Evolutionary conservation across 73 alveolate genomes (phyloP).

Genomic region (Uronychia binucleata): DNA sequence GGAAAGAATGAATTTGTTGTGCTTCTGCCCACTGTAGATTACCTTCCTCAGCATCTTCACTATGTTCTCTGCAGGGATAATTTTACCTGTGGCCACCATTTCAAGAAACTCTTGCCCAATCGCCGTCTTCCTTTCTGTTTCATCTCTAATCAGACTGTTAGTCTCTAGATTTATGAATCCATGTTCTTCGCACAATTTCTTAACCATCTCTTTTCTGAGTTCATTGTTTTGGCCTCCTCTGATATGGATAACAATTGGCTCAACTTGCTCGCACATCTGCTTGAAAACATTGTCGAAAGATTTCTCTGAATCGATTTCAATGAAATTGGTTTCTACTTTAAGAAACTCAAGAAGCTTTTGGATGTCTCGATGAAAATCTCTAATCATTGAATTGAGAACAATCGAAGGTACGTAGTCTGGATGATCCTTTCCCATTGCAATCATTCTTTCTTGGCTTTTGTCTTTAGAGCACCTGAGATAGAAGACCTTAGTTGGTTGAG

Average conservation of each 20-base stretch:
- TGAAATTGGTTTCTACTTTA: constrained; percentile 14
- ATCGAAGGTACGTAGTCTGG: constrained; percentile 53
- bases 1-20: constrained; percentile 49
- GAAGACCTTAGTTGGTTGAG: constrained; percentile 47
- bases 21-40: constrained; percentile 56
- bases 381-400: constrained; percentile 39
- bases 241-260: constrained; percentile 62
- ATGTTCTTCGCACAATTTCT: constrained; percentile 15
- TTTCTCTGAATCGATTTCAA: constrained; percentile 46
- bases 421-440: constrained; percentile 50
- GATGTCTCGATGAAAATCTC: constrained; percentile 35
- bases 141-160: constrained; percentile 40
- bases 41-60: constrained; percentile 59
- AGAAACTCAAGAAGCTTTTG: constrained; percentile 31
- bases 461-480: constrained; percentile 55
- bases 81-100: constrained; percentile 58
- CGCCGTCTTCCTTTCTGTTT: constrained; percentile 56
- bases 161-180: constrained; percentile 56
- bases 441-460: constrained; percentile 55
- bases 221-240: constrained; percentile 47
- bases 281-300: constrained; percentile 16
- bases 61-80: constrained; percentile 65
- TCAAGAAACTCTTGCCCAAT: constrained; percentile 61
- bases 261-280: constrained; percentile 36
- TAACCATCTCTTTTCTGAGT: constrained; percentile 32